Conservation (phyloP, 139 green algal genomes). For the Chara braunii region DNA sequence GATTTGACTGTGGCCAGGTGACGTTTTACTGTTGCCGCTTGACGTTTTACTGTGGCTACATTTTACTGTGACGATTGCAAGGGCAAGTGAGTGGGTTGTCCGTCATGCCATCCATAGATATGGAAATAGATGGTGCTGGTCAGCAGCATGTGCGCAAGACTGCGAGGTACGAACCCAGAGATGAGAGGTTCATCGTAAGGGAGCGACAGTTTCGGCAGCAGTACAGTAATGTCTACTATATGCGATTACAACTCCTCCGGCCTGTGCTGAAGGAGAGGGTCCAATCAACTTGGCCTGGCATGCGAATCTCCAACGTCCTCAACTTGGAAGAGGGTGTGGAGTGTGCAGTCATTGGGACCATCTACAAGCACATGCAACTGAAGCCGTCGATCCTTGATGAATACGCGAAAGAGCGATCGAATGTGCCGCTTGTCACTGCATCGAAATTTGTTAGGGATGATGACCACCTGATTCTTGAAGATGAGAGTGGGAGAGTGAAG, state of each 20-base stretch:
- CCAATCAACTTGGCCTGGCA: not conserved
- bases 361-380: conserved; percentile 96
- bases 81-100: too few relatives aligned
- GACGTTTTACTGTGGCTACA: too few relatives aligned
- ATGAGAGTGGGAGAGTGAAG: conserved; percentile 78
- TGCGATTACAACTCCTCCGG: not conserved
- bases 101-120: too few relatives aligned
- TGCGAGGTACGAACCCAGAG: too few relatives aligned
- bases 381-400: conserved; percentile 94
- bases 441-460: conserved; percentile 59
- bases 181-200: too few relatives aligned
- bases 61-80: too few relatives aligned
- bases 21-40: too few relatives aligned
- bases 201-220: conserved; percentile 5
- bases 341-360: conserved; percentile 72
- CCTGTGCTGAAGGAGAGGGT: not conserved
- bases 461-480: conserved; percentile 83
- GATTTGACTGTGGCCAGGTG: too few relatives aligned
- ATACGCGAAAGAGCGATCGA: conserved; percentile 66
- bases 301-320: conserved; percentile 62
- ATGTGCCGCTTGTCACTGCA: not conserved
- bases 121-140: too few relatives aligned
- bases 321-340: conserved; percentile 65
- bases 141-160: too few relatives aligned
- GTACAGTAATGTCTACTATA: not conserved